phyloP scores from a whole-genome alignment of 768 basidiomycete species.

The Leccinum rimulosum region DNA sequence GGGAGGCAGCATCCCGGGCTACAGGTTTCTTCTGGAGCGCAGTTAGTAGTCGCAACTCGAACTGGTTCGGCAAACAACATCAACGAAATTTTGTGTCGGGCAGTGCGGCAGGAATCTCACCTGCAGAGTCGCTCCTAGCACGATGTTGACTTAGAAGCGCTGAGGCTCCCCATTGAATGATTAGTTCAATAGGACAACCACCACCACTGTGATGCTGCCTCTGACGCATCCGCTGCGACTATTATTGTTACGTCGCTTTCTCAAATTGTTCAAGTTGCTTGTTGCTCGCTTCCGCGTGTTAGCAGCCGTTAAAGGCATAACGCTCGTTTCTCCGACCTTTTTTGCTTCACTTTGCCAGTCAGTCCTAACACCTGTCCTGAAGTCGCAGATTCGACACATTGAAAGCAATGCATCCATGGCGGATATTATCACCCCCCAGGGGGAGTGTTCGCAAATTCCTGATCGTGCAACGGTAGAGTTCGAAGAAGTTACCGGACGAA shows the following conservation, averaged over 20 bases:
- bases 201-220: background rate
- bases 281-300: constrained; percentile 1
- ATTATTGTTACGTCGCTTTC: background rate
- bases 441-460: background rate
- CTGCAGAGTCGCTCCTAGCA: constrained; percentile 38
- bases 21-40: constrained; percentile 77
- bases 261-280: constrained; percentile 1
- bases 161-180: background rate
- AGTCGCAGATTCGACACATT: background rate
- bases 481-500: background rate
- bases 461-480: background rate
- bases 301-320: constrained; percentile 1
- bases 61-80: constrained; percentile 44
- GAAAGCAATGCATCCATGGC: background rate
- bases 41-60: constrained; percentile 82
- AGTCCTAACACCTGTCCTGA: background rate
- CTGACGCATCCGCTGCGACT: background rate
- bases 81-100: background rate
- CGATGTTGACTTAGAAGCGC: background rate
- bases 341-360: constrained; percentile 5
- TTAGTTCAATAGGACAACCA: background rate
- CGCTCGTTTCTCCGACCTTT: background rate
- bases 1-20: constrained; percentile 41
- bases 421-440: background rate
- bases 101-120: constrained; percentile 37